Evolutionary conservation across 2,329 filamentous ascomycete species (phyloP), one percentile per base, ranked within the genome.

Genomic region (Sphaerulina vaccinii): DNA sequence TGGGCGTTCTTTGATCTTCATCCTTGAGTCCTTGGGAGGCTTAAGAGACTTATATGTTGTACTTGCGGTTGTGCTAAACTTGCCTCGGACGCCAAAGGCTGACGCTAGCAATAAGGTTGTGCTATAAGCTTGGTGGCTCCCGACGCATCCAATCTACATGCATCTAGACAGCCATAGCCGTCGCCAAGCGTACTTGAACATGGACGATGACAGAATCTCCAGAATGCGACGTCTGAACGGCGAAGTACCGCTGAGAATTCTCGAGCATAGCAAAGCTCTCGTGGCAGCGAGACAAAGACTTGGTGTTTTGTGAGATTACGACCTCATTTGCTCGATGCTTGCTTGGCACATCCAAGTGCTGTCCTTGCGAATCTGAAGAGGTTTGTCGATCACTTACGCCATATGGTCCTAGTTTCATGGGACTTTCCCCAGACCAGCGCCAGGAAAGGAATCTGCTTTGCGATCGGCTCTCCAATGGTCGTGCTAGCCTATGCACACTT

Each of bases 41-140:
- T 18, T 22, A 19, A 27, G 33, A 24, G 13, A n/a, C 16, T 3
- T 23, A 27, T 18, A 29, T 22, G 18, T n/a, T 45, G 23, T 15
- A 35, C 11, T 27, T 45, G 29, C 33, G 29, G 29, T 35, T 19
- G 18, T 15, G 29, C 36, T 19, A 32, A 21, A 44, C 29, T 13
- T 45, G 29, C 42, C 42, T 45, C 42, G 42, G 42, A 44, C 41
- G 24, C 22, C 24, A 44, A 32, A 32, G 11, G 33, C 16, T 23
- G 13, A 32, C 15, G 15, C 21, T 24, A 21, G 42, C 18, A 35
- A 21, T 19, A 32, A 9, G 15, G 41, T 27, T 44, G 41, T 18
- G 19, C 21, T 16, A 18, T 16, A 18, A 32, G 32, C 32, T 35
- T 5, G 32, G 6, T 35, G 5, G 32, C 32, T 15, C 16, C 27